Percentiles rank a stretch among this genome's conserved stretches.
phyloP scores from a whole-genome alignment of 1,139 yeast genomes.

The Candida neerlandica region DNA sequence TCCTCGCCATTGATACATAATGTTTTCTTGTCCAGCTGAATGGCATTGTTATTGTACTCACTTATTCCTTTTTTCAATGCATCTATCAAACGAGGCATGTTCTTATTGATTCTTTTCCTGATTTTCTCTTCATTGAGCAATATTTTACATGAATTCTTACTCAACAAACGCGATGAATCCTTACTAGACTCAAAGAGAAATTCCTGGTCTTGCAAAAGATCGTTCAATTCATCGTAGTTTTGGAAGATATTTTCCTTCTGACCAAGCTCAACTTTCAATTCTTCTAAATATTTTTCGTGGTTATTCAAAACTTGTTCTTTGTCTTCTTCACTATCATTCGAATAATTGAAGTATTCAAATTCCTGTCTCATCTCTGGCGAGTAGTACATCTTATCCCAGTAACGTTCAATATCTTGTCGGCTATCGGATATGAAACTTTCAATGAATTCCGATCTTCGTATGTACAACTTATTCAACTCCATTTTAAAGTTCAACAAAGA shows the following conservation, averaged over 20 bases:
- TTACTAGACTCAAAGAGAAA: slow-evolving; percentile 70
- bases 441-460: slow-evolving; percentile 63
- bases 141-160: slow-evolving; percentile 78
- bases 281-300: slow-evolving; percentile 65
- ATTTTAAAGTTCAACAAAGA: slow-evolving; percentile 44
- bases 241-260: slow-evolving; percentile 57
- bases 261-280: slow-evolving; percentile 52
- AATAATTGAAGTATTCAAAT: slow-evolving; percentile 41
- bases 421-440: slow-evolving; percentile 68
- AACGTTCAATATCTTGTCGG: slow-evolving; percentile 54
- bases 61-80: slow-evolving; percentile 51
- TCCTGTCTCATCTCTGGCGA: slow-evolving; percentile 44
- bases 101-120: slow-evolving; percentile 65
- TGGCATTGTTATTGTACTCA: slow-evolving; percentile 44
- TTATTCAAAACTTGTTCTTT: slow-evolving; percentile 56
- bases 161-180: slow-evolving; percentile 77
- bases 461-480: slow-evolving; percentile 60
- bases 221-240: slow-evolving; percentile 55
- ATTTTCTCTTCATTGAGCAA: slow-evolving; percentile 78
- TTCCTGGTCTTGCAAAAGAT: slow-evolving; percentile 59
- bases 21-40: slow-evolving; percentile 35
- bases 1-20: slow-evolving; percentile 50
- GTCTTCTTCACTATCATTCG: slow-evolving; percentile 44
- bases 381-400: slow-evolving; percentile 67
- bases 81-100: slow-evolving; percentile 64